Base-by-base conservation (phyloP, 305 asterid species). In the Lippia alba region DNA sequence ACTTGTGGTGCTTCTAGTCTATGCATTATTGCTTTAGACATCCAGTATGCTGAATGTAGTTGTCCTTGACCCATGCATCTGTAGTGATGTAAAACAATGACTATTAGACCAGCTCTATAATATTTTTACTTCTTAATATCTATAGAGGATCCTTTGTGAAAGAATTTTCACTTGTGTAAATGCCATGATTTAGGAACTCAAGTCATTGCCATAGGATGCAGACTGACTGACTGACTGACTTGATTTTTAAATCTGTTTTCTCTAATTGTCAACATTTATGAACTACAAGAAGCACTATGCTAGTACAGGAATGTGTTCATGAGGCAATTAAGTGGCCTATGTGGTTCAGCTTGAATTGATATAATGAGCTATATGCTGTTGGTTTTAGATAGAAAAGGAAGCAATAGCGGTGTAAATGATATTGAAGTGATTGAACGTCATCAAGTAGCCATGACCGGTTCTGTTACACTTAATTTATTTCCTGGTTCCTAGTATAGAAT, bases 281-380 rank as follows among this genome's bases (percentile, higher is more conserved):
- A 48, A 61, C 14, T 7, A 24, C 15, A 17, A 54, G 48, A 74
- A 54, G 48, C 56, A 56, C 36, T 14, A 18, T 59, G 55, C 61
- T 24, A 50, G 45, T 32, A 24, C 30, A 24, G 10, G 45, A 57
- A 32, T 16, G 64, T 41, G 39, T 54, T 16, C 0, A 0, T 1
- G 14, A 9, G 20, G 48, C 24, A 18, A 36, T 36, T 65, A 40
- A 15, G 49, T 73, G 62, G 14, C 54, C 20, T 24, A 44, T 67
- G 55, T 59, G 50, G 64, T 36, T 69, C 53, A 68, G 48, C 7
- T 5, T 69, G 74, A 49, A 59, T 59, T 44, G 20, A 39, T 44
- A 32, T 40, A 19, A 54, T 34, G 20, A 32, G 16, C 57, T 58
- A 61, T 32, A 24, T 51, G 12, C 12, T 18, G 56, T 56, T 61